These are phyloP conservation scores for Endoconidiophora polonica DNA, from an alignment of 2,329 filamentous ascomycete species.

Conservation along the genomic window DNA sequence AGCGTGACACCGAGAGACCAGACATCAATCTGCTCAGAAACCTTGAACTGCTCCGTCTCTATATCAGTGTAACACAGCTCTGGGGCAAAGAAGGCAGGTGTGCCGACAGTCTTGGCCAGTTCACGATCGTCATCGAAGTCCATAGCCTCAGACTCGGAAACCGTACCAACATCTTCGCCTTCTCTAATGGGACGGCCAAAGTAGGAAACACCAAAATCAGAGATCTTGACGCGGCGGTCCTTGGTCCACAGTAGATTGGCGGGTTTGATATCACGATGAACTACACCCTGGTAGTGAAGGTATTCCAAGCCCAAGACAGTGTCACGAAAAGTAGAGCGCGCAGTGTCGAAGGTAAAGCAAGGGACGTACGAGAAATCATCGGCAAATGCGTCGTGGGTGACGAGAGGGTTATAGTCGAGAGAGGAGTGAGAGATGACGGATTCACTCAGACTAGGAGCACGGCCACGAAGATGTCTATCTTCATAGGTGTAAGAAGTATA, in stretches of 20 bases:
- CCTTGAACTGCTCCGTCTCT: conserved; percentile 51
- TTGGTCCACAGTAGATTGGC: conserved; percentile 81
- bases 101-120: conserved; percentile 94
- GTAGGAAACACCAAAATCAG: conserved; percentile 96
- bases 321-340: conserved; percentile 74
- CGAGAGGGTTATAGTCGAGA: conserved; percentile 38
- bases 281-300: conserved; percentile 71
- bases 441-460: conserved; percentile 66
- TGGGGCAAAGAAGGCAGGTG: conserved; percentile 91
- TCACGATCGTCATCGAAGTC: conserved; percentile 89
- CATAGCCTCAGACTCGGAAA: conserved; percentile 63
- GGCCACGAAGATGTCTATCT: conserved; percentile 41
- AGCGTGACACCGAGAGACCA: conserved; percentile 95
- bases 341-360: conserved; percentile 72
- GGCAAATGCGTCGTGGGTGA: conserved; percentile 47
- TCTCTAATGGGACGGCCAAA: conserved; percentile 77
- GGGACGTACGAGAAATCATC: conserved; percentile 90
- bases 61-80: conserved; percentile 84
- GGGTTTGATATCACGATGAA: conserved; percentile 72
- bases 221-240: conserved; percentile 85
- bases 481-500: conserved; percentile 23
- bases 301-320: conserved; percentile 89
- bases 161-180: conserved; percentile 58
- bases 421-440: conserved; percentile 56
- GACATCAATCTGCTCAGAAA: conserved; percentile 88